phyloP scores from a whole-genome alignment of 495 filamentous ascomycete genomes.

The Tuber brumale region DNA sequence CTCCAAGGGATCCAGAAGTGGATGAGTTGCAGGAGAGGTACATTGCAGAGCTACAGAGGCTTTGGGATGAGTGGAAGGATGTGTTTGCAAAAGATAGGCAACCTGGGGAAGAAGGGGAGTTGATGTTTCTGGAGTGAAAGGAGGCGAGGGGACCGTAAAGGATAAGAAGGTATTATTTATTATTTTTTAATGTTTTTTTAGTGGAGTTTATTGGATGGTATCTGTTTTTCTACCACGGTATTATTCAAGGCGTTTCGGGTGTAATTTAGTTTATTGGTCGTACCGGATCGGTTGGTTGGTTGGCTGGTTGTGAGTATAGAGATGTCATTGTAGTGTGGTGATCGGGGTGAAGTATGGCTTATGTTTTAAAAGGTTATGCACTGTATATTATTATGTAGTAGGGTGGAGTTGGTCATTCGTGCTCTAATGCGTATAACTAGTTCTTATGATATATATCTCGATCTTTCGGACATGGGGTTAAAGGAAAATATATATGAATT shows the following conservation, averaged over 20 bases:
- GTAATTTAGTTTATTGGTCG: not conserved
- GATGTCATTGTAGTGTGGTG: not conserved
- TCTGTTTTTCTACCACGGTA: not conserved
- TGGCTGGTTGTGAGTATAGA: not conserved
- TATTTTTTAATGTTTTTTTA: not conserved
- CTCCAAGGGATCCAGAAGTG: slow-evolving; percentile 52
- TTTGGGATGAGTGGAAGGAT: slow-evolving; percentile 89
- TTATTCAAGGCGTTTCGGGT: not conserved
- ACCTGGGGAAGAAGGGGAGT: slow-evolving; percentile 50
- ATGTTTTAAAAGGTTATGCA: not conserved
- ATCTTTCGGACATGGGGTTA: not conserved
- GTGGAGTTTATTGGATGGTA: not conserved
- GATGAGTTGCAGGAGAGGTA: slow-evolving; percentile 73
- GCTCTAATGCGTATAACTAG: not conserved
- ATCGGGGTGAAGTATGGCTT: not conserved
- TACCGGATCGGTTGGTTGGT: not conserved
- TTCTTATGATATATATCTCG: not conserved
- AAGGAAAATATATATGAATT: not conserved
- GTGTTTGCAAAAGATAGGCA: slow-evolving; percentile 64
- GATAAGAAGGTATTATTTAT: not conserved
- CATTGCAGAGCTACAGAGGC: slow-evolving; percentile 64
- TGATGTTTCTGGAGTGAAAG: slow-evolving; percentile 67
- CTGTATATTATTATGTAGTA: not conserved
- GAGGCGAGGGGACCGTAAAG: not conserved
- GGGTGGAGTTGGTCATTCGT: not conserved